Percentiles rank a stretch among this genome's conserved stretches.
phyloP scores from a whole-genome alignment of 2,329 filamentous ascomycete genomes.

The Penicillium psychrosexuale region DNA sequence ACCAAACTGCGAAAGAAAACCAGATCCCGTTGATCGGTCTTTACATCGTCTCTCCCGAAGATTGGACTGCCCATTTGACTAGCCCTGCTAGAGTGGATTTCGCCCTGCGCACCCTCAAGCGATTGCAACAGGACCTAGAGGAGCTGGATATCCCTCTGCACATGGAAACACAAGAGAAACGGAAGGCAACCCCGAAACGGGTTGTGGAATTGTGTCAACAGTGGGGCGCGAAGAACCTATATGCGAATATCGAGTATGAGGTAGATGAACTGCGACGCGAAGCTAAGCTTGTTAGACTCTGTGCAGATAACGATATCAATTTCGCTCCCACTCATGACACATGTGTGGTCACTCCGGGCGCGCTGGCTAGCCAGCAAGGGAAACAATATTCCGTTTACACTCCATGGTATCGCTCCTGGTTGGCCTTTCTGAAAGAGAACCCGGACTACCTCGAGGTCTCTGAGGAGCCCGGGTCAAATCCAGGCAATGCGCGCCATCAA shows the following conservation, averaged over 20 bases:
- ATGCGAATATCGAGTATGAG: constrained; percentile 85
- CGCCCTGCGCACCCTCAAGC: constrained; percentile 66
- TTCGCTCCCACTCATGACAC: constrained; percentile 77
- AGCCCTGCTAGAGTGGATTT: constrained; percentile 75
- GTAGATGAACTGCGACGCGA: constrained; percentile 85
- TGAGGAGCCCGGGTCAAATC: constrained; percentile 58
- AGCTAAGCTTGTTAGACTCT: constrained; percentile 59
- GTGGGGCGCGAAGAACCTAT: constrained; percentile 74
- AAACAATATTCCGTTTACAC: constrained; percentile 81
- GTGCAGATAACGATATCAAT: constrained; percentile 61
- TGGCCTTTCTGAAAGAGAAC: constrained; percentile 68
- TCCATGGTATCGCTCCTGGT: constrained; percentile 78
- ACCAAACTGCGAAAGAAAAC: constrained; percentile 62
- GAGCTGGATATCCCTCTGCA: constrained; percentile 74
- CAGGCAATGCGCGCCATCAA: constrained; percentile 44
- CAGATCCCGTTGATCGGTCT: constrained; percentile 70
- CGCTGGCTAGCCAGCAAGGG: constrained; percentile 63
- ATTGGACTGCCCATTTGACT: constrained; percentile 76
- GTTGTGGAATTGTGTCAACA: constrained; percentile 64
- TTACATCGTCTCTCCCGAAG: constrained; percentile 78
- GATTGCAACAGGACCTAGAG: constrained; percentile 64
- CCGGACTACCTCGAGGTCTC: constrained; percentile 63
- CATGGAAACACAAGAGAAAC: constrained; percentile 66
- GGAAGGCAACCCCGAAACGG: constrained; percentile 59
- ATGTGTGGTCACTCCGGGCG: constrained; percentile 74